Conservation (phyloP, 495 filamentous ascomycete species). For the Penicillium flavigenum region DNA sequence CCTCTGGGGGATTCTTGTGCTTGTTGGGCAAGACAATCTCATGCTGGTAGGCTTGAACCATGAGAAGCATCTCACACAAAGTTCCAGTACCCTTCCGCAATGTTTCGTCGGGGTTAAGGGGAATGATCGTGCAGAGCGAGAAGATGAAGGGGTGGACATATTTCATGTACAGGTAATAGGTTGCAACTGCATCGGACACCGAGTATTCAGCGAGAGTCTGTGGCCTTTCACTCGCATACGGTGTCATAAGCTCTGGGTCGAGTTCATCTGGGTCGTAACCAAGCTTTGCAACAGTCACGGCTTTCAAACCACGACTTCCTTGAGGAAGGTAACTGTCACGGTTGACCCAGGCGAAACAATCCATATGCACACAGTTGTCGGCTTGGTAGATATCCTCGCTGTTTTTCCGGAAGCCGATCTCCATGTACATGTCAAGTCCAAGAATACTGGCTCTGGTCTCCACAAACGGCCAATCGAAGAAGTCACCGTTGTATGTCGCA, state of each 20-base stretch:
- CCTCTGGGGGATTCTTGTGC: constrained; percentile 83
- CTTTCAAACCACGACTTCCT: constrained; percentile 95
- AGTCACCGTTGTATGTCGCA: constrained; percentile 99
- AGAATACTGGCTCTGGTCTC: constrained; percentile 87
- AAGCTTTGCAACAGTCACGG: constrained; percentile 94
- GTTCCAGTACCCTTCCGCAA: constrained; percentile 95
- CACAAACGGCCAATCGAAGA: constrained; percentile 99
- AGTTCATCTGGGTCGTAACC: constrained; percentile 98
- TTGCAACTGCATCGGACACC: constrained; percentile 97
- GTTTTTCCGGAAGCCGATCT: constrained; percentile 95
- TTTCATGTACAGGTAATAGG: constrained; percentile 99
- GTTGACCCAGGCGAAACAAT: constrained; percentile 98
- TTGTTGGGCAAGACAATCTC: constrained; percentile 95
- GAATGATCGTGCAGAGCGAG: constrained; percentile 94
- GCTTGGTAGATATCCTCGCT: constrained; percentile 94
- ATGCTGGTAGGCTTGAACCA: constrained; percentile 95
- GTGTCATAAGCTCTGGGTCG: constrained; percentile 97
- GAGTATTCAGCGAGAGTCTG: constrained; percentile 97
- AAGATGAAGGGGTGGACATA: constrained; percentile 99
- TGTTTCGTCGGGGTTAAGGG: constrained; percentile 87
- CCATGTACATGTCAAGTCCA: constrained; percentile 99
- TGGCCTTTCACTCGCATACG: constrained; percentile 85
- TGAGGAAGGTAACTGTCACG: constrained; percentile 97
- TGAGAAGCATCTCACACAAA: constrained; percentile 96
- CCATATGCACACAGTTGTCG: constrained; percentile 95